Evolutionary conservation across 2,329 filamentous ascomycete genomes (phyloP).

Genomic region (Phymatotrichopsis omnivora): DNA sequence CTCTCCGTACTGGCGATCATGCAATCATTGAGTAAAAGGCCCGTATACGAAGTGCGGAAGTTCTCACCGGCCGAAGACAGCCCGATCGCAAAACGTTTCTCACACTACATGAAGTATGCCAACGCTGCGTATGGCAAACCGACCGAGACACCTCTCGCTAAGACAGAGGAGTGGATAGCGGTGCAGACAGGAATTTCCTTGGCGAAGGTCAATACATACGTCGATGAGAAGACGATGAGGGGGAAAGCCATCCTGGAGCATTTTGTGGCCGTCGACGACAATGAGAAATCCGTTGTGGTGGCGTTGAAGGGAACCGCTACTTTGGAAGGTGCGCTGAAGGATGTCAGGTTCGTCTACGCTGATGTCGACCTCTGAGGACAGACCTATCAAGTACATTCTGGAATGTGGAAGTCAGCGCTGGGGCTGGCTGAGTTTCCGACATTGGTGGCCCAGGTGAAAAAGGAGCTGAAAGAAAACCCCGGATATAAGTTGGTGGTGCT

Average conservation of each 20-base stretch:
- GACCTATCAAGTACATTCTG: slow-evolving; percentile 1
- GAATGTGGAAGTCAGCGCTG: slow-evolving; percentile 8
- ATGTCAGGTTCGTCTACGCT: slow-evolving; percentile 1
- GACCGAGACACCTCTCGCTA: not conserved
- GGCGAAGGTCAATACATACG: not conserved
- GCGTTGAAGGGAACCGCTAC: slow-evolving; percentile 4
- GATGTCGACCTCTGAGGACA: slow-evolving; percentile 1
- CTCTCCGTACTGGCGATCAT: slow-evolving; percentile 1
- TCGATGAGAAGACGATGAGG: not conserved
- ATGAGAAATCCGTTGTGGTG: slow-evolving; percentile 4
- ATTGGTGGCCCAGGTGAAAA: not conserved
- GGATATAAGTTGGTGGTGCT: slow-evolving; percentile 1
- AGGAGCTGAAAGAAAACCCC: slow-evolving; percentile 1
- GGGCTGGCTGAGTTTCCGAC: not conserved
- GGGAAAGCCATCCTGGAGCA: slow-evolving; percentile 5
- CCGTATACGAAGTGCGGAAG: not conserved
- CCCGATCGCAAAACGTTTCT: slow-evolving; percentile 1
- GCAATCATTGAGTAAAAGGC: not conserved
- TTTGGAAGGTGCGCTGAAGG: not conserved
- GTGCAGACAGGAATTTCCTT: not conserved
- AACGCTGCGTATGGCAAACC: slow-evolving; percentile 1
- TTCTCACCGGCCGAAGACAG: slow-evolving; percentile 5
- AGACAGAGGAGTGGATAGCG: not conserved
- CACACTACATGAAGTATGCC: slow-evolving; percentile 6
- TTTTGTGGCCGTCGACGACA: slow-evolving; percentile 7